A percentile compares a stretch with the other conserved stretches of the same genome.
Conservation (phyloP, 345 rosid species). For the Eucalyptus rudis region DNA sequence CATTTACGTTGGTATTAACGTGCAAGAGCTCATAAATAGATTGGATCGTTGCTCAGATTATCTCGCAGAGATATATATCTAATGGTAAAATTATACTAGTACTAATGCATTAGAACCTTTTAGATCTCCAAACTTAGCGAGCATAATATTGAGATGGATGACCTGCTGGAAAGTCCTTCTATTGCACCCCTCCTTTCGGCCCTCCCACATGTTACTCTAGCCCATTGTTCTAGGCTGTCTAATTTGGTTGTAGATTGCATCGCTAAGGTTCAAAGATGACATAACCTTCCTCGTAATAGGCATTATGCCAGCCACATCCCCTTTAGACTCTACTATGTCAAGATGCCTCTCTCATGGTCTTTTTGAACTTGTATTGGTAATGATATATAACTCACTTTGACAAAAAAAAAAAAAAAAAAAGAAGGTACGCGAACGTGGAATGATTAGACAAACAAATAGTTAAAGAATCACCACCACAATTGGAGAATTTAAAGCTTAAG, state of each 20-base stretch:
- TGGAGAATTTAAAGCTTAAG: neutral
- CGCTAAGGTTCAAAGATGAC: neutral
- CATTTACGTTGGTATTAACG: neutral
- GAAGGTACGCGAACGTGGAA: neutral
- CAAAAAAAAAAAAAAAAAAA: too few species aligned
- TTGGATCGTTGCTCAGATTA: neutral
- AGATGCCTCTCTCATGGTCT: neutral
- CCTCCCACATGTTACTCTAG: neutral
- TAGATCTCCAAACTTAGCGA: neutral
- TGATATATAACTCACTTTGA: too few species aligned
- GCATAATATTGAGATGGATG: neutral
- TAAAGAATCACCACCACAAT: neutral
- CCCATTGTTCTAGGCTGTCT: neutral
- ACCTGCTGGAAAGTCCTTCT: too few species aligned
- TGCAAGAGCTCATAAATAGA: neutral
- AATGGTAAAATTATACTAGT: neutral
- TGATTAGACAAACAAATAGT: neutral
- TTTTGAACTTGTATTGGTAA: too few species aligned
- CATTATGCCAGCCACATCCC: neutral
- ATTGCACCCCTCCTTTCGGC: too few species aligned
- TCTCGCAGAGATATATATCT: neutral
- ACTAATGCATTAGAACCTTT: neutral
- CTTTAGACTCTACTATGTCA: neutral
- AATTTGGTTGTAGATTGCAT: too few species aligned
- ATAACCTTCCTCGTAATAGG: too few species aligned